Evolutionary conservation across 2,329 filamentous ascomycete species (phyloP), one percentile per base, ranked within the genome.

Genomic region (Chaetomiaceae sp.): DNA sequence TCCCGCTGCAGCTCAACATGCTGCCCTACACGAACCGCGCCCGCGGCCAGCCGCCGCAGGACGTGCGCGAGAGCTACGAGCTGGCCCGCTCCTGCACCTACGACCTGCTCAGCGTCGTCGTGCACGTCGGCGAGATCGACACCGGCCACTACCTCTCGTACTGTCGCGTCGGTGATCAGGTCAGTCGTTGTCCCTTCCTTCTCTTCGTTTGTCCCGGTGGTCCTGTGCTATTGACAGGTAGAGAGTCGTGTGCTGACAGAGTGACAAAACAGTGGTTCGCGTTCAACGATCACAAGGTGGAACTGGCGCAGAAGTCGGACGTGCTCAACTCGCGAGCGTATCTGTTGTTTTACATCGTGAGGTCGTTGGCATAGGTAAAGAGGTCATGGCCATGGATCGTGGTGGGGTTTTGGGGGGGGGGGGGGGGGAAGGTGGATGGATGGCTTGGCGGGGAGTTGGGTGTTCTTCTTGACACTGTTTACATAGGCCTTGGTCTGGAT

Each of bases 251-350:
- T 47, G 33, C 42, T 52, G 33, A 58, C 52, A 24, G 33, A 33
- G 40, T 51, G 33, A 57, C 52, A 7, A 22, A 33, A 14, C 10
- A 95, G 76, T 97, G 91, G 91, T 95, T 95, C 65, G 81, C 87
- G 45, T 96, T 96, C 67, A 94, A 97, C 60, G 91, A 97, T 62
- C 90, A 93, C 63, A 89, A 88, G 63, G 91, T 97, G 19, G 87
- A 90, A 51, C 62, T 90, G 46, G 91, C 88, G 2, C 81, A 80
- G 38, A 84, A 93, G 61, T 86, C 85, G 5, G 88, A 96, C 49
- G 91, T 97, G 3, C 73, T 97, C 34, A 78, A 78, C 24, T 87
- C 88, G 12, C 84, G 95, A 63, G 89, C 91, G 0, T 97, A 96
- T 65, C 72, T 97, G 47, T 71, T 97, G 43, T 95, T 96, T 64